Evolutionary conservation across 352 stramenopile species (phyloP), one percentile per base, ranked within the genome.

Genomic region (Phytopythium cucurbitacearum): DNA sequence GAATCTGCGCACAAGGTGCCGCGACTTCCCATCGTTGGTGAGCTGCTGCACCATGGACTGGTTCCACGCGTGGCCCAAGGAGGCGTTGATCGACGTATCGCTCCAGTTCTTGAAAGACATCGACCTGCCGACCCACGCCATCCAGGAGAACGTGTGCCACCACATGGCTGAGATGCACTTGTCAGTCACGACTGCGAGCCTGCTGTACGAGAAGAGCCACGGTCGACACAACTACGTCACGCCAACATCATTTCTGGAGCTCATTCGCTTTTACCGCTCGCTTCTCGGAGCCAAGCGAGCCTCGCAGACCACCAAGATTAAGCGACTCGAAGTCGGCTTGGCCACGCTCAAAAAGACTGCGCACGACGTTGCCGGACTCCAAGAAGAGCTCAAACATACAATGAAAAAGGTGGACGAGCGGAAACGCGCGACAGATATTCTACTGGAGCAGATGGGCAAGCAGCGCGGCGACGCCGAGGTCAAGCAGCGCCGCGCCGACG

Each of bases 91-190:
- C 1, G 85, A 90, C 50, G 89, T 97, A 2, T 88, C 88, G 7
- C 60, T 94, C 37, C 73, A 86, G 16, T 97, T 96, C 46, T 60
- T 97, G 4, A 73, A 90, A 10, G 70, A 91, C n/a, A 57, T 92
- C 0, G 71, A 90, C 3, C 51, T 93, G 7, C 69, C 64, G 0
- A 85, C 74, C 0, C 65, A 69, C 13, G 75, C 84, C 7, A 79
- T 97, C 16, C 79, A 94, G 32, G 89, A 97, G 43, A 97, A 97
- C 49, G 87, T 98, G 7, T 91, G 84, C 7, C 85, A 97, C 55
- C 87, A 97, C 62, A 97, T 97, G 82, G 89, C 91, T 3, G 88
- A 97, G 42, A 89, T 97, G 63, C 91, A 97, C 60, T 57, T 85
- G 13, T 93, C 76, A 0, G 91, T 97, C n/a, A 92, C 83, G 2